phyloP scores from a whole-genome alignment of 2,329 filamentous ascomycete genomes.

The Beauveria varroae region DNA sequence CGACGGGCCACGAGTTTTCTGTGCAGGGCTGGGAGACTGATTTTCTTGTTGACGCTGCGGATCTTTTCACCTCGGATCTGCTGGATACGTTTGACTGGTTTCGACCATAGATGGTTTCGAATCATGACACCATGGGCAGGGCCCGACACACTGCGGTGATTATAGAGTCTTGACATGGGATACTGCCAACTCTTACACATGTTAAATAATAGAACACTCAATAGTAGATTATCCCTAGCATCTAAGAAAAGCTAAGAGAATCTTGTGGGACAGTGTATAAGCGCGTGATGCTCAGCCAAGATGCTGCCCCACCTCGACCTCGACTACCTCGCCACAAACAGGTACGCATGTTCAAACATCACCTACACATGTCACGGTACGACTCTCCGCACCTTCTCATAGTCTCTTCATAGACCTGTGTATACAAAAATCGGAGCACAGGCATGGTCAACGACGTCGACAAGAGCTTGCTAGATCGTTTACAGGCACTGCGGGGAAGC shows the following conservation, averaged over 20 bases:
- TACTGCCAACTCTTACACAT: not conserved
- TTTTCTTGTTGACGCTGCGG: conserved; percentile 21
- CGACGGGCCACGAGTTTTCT: conserved; percentile 1
- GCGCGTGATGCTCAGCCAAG: not conserved
- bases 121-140: not conserved
- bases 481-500: conserved; percentile 44
- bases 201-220: not conserved
- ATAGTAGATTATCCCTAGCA: too few relatives aligned
- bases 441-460: conserved; percentile 32
- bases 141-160: too few relatives aligned
- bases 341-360: not conserved
- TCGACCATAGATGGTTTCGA: conserved; percentile 15
- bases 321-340: not conserved
- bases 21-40: conserved; percentile 18
- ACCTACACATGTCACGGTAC: not conserved
- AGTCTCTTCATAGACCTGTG: not conserved
- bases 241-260: too few relatives aligned
- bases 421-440: not conserved
- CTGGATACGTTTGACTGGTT: conserved; percentile 44
- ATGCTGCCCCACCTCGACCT: not conserved
- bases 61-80: conserved; percentile 38
- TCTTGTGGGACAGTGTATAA: not conserved
- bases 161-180: not conserved
- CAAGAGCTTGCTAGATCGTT: conserved; percentile 42
- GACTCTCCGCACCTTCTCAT: not conserved